phyloP scores from a whole-genome alignment of 2,329 filamentous ascomycete species.

The Colletotrichum scovillei region DNA sequence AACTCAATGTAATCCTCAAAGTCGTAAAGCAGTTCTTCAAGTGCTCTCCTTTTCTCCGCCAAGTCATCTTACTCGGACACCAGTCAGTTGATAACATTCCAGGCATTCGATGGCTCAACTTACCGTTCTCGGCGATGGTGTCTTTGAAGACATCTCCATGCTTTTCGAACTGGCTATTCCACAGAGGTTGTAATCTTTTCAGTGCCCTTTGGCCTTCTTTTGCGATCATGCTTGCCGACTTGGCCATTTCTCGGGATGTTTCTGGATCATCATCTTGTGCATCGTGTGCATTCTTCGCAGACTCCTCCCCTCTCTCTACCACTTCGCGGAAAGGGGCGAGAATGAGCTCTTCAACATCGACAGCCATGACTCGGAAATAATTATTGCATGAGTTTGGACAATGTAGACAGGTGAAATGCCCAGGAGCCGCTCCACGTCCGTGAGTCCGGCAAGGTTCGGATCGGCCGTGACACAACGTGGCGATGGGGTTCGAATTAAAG shows the following conservation, averaged over 20 bases:
- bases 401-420: conserved; percentile 2
- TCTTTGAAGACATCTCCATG: conserved; percentile 51
- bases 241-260: conserved; percentile 44
- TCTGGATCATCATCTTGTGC: conserved; percentile 38
- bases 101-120: conserved; percentile 4
- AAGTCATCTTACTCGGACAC: conserved; percentile 40
- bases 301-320: conserved; percentile 51
- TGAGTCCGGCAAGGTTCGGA: conserved; percentile 6
- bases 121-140: conserved; percentile 49
- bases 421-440: not conserved
- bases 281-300: conserved; percentile 46
- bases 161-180: conserved; percentile 49
- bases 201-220: conserved; percentile 51
- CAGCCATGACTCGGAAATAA: conserved; percentile 12
- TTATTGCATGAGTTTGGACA: not conserved
- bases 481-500: not conserved
- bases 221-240: conserved; percentile 46
- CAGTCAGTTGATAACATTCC: not conserved
- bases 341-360: conserved; percentile 33
- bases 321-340: conserved; percentile 51
- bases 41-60: conserved; percentile 42
- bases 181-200: conserved; percentile 50
- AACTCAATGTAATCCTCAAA: conserved; percentile 55
- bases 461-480: conserved; percentile 15
- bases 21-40: conserved; percentile 56